Evolutionary conservation across 306 rosid species (phyloP), one percentile per base, ranked within the genome.

Genomic region (Trichosanthes cucumerina): DNA sequence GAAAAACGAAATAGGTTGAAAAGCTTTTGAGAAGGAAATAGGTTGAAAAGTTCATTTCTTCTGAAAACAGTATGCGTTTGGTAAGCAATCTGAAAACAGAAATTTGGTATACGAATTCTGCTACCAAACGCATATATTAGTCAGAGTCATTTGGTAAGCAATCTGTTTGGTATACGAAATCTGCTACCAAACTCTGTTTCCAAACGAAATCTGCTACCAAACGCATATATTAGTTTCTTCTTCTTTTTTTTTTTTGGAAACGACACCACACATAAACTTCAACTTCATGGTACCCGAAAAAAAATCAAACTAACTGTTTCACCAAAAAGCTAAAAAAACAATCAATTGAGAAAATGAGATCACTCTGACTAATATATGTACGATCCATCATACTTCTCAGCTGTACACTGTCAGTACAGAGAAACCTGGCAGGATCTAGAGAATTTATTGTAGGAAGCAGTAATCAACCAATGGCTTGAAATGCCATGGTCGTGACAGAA

Each of bases 331-430:
- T 49, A 76, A 75, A 85, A 38, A 75, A 70, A 56, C 36, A 57
- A 70, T 7, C 19, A 23, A 34, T 76, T 65, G 33, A 21, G 64
- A 54, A 49, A 77, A 58, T 77, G 47, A 46, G 3, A 83, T 74
- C 68, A 58, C 76, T 62, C 7, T n/a, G 52, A 76, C 49, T 14
- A 77, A 73, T 38, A 62, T 63, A 13, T 96, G 93, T 92, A 76
- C 18, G 94, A 92, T 59, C 96, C 97, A 92, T 96, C 97, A 92
- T 96, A 96, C 98, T 96, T 96, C 99, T 92, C 99, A 44, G 50
- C 99, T 90, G 99, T 88, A 92, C 99, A 93, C 98, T 96, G 98
- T 81, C 99, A 92, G 90, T 96, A 85, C 98, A 96, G 92, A 91
- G 98, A 92, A 93, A 96, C 99, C 99, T 96, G 97, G 93, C 93